Percentiles rank a stretch among this genome's conserved stretches.
Conservation (phyloP, 306 rosid species). For the Medicago arabica region DNA sequence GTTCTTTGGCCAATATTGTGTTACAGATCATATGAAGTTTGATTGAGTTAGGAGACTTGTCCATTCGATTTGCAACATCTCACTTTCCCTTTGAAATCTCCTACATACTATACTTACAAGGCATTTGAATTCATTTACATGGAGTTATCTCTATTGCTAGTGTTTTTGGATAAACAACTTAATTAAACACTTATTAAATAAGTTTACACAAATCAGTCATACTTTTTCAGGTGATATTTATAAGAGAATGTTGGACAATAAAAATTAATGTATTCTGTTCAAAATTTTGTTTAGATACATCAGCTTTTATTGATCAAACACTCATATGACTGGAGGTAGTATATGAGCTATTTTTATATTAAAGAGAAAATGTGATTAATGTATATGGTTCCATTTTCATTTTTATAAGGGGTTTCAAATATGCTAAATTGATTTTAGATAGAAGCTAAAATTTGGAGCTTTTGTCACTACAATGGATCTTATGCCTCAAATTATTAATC, state of each 20-base stretch:
- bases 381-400: neutral
- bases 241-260: too few relatives aligned
- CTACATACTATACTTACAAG: neutral
- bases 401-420: too few relatives aligned
- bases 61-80: slow-evolving; percentile 38
- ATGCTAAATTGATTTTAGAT: neutral
- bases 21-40: slow-evolving; percentile 44
- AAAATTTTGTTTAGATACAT: too few relatives aligned
- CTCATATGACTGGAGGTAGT: too few relatives aligned
- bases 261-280: too few relatives aligned
- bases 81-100: slow-evolving; percentile 27
- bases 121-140: slow-evolving; percentile 2
- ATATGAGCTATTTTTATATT: neutral
- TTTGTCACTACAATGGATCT: neutral
- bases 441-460: too few relatives aligned
- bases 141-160: neutral
- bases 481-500: neutral
- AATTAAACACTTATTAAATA: neutral
- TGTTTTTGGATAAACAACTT: neutral
- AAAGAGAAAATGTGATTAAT: neutral
- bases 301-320: too few relatives aligned
- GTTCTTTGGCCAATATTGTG: slow-evolving; percentile 33
- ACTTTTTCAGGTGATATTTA: too few relatives aligned
- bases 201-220: neutral
- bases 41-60: slow-evolving; percentile 38